phyloP scores from a whole-genome alignment of 1,139 yeast genomes.

The Neolecta irregularis region DNA sequence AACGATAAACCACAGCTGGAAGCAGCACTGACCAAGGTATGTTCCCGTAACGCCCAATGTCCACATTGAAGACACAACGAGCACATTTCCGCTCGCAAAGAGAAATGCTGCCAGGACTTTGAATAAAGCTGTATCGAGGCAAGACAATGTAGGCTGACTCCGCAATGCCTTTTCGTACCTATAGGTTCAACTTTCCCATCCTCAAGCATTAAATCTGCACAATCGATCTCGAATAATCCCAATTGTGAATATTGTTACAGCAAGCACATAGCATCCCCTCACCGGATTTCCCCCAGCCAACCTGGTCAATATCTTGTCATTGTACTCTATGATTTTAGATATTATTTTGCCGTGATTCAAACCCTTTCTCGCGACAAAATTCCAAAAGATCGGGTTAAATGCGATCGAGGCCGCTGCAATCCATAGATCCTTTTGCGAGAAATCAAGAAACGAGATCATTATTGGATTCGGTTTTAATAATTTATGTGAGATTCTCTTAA shows the following conservation, averaged over 20 bases:
- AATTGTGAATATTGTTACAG: constrained; percentile 62
- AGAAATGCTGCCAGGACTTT: constrained; percentile 32
- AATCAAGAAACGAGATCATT: too few relatives aligned
- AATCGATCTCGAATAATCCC: constrained; percentile 72
- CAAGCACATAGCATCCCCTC: constrained; percentile 70
- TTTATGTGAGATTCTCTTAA: too few relatives aligned
- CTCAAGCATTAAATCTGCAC: too few relatives aligned
- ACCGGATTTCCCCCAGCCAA: constrained; percentile 50
- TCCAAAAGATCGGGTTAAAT: constrained; percentile 94
- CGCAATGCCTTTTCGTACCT: constrained; percentile 31
- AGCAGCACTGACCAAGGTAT: too few relatives aligned
- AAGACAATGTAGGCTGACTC: constrained; percentile 36
- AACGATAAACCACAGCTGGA: too few relatives aligned
- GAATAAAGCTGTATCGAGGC: constrained; percentile 28
- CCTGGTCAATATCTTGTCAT: constrained; percentile 58
- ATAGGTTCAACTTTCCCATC: neutral
- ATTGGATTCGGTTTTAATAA: too few relatives aligned
- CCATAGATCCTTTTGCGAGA: constrained; percentile 5
- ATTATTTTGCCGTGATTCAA: constrained; percentile 11
- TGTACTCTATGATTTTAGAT: constrained; percentile 58
- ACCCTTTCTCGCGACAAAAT: constrained; percentile 63
- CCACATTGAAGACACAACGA: constrained; percentile 77
- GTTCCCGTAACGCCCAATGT: constrained; percentile 94
- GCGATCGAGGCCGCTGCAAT: constrained; percentile 40
- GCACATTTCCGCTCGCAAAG: constrained; percentile 57